Evolutionary conservation across 148 eudicot genomes (phyloP).

Genomic region (Pharnaceum exiguum): DNA sequence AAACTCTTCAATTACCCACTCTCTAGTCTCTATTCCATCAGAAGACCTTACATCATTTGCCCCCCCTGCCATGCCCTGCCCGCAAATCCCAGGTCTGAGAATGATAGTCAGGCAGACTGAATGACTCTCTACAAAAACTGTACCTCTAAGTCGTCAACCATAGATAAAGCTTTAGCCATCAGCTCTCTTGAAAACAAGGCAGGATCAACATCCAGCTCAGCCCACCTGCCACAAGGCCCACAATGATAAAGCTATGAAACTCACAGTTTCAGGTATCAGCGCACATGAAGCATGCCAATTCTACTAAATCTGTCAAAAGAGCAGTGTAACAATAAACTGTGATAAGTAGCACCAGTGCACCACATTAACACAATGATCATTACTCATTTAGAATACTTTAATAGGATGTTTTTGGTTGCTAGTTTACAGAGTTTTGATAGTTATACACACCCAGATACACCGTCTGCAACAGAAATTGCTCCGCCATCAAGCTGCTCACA

Average conservation of each 20-base stretch:
- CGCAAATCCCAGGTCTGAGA: background rate
- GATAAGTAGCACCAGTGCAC: no score
- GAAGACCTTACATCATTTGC: background rate
- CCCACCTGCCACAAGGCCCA: slow-evolving; percentile 78
- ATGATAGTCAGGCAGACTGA: background rate
- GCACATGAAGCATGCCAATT: background rate
- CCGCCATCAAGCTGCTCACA: slow-evolving; percentile 66
- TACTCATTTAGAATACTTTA: background rate
- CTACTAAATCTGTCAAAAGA: no score
- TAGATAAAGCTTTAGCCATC: slow-evolving; percentile 56
- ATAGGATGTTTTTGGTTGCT: background rate
- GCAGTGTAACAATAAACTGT: no score
- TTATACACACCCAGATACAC: slow-evolving; percentile 79
- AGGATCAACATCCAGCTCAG: slow-evolving; percentile 78
- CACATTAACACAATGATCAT: no score
- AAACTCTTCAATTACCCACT: no score
- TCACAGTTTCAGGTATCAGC: background rate
- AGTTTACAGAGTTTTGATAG: background rate
- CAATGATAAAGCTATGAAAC: background rate
- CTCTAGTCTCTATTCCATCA: background rate
- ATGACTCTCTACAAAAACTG: background rate
- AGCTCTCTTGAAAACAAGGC: slow-evolving; percentile 71
- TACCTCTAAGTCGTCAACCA: slow-evolving; percentile 76
- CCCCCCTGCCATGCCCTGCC: no score
- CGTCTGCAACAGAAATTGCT: slow-evolving; percentile 90